Conservation (phyloP, 106 monocot genomes). For the Hemerocallis citrina region DNA sequence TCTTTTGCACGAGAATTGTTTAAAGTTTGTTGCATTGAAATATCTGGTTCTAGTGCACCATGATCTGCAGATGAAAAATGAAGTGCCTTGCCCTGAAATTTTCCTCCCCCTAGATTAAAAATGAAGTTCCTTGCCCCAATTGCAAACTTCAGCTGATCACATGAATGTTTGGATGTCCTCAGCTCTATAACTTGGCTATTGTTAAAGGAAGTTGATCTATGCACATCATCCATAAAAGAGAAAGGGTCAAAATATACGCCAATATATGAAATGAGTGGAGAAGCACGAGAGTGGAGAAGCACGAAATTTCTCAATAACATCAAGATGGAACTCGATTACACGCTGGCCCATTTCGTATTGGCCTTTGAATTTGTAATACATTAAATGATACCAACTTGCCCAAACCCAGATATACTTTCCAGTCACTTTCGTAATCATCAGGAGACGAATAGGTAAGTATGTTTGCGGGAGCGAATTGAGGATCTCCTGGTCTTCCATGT, state of each 20-base stretch:
- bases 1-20: no score
- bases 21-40: no score
- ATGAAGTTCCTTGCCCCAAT: no score
- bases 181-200: no score
- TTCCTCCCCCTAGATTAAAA: no score
- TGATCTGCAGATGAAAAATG: no score
- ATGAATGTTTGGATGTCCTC: no score
- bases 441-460: constrained; percentile 85
- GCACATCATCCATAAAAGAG: constrained; percentile 8
- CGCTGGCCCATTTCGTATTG: constrained; percentile 98
- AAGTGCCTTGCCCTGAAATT: no score
- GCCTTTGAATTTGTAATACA: constrained; percentile 75
- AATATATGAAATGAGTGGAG: constrained; percentile 72
- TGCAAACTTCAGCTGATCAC: no score
- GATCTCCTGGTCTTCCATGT: constrained; percentile 32
- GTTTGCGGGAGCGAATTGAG: constrained; percentile 33
- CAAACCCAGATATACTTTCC: constrained; percentile 52
- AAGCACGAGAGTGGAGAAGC: constrained; percentile 63
- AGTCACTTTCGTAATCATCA: constrained; percentile 26
- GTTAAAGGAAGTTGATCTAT: constrained; percentile 1
- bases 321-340: constrained; percentile 68
- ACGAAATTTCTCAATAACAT: constrained; percentile 36
- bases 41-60: no score
- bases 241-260: constrained; percentile 60
- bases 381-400: constrained; percentile 40